Evolutionary conservation across 768 basidiomycete species (phyloP).

Genomic region (Hydnum rufescens): DNA sequence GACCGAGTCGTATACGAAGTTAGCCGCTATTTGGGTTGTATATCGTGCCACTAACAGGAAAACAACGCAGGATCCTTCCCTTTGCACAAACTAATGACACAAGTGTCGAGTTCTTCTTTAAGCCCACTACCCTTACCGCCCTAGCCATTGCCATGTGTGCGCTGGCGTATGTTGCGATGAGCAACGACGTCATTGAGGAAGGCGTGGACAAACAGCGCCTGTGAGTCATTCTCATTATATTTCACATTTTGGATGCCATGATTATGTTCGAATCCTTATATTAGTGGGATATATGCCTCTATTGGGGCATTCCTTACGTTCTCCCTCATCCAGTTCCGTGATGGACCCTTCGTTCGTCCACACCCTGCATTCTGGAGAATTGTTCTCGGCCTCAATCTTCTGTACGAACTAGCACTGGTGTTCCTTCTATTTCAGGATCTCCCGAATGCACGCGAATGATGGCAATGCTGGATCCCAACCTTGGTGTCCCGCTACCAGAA

Average conservation of each 20-base stretch:
- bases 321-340: slow-evolving; percentile 75
- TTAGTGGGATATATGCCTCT: slow-evolving; percentile 52
- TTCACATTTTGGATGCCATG: slow-evolving; percentile 3
- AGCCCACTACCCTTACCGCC: slow-evolving; percentile 59
- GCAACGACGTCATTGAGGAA: slow-evolving; percentile 69
- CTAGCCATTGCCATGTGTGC: slow-evolving; percentile 24
- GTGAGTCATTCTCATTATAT: slow-evolving; percentile 36
- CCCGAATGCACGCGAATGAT: slow-evolving; percentile 58
- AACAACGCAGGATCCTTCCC: slow-evolving; percentile 35
- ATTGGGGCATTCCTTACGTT: slow-evolving; percentile 57
- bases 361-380: slow-evolving; percentile 73
- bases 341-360: slow-evolving; percentile 74
- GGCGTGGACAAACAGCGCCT: slow-evolving; percentile 62
- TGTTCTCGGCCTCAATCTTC: slow-evolving; percentile 57
- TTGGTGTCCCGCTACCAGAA: slow-evolving; percentile 58
- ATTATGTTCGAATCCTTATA: neutral
- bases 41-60: no score
- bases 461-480: slow-evolving; percentile 50
- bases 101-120: slow-evolving; percentile 80
- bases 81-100: slow-evolving; percentile 74
- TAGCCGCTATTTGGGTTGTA: no score
- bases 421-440: slow-evolving; percentile 78
- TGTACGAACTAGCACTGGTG: slow-evolving; percentile 67
- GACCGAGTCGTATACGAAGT: slow-evolving; percentile 51
- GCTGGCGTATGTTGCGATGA: slow-evolving; percentile 64